phyloP scores from a whole-genome alignment of 352 stramenopile genomes.

The Hyaloperonospora arabidopsidis region DNA sequence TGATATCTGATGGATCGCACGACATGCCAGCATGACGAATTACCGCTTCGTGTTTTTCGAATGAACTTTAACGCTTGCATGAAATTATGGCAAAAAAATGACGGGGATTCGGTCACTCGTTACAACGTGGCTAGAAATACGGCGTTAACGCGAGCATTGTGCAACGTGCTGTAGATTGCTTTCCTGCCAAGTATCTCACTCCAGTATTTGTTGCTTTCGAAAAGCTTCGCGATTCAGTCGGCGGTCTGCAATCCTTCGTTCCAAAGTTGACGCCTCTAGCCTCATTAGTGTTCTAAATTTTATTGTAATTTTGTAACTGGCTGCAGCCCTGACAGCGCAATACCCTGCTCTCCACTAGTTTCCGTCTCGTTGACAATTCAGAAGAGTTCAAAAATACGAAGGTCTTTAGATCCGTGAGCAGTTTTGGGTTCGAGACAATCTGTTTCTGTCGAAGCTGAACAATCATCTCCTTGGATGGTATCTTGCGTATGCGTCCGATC shows the following conservation, averaged over 20 bases:
- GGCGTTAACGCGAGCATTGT: slow-evolving; percentile 20
- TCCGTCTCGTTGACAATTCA: slow-evolving; percentile 11
- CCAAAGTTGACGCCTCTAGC: no score
- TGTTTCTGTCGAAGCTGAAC: slow-evolving; percentile 23
- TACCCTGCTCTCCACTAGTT: no score
- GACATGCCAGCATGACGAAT: not conserved
- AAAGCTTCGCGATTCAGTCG: no score
- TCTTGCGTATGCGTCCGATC: slow-evolving; percentile 35
- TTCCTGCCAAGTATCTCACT: slow-evolving; percentile 37
- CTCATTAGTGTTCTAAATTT: no score
- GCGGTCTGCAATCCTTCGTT: no score
- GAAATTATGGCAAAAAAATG: slow-evolving; percentile 28
- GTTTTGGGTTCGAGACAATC: slow-evolving; percentile 14
- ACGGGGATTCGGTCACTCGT: slow-evolving; percentile 27
- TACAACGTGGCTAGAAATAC: slow-evolving; percentile 32
- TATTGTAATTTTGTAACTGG: no score
- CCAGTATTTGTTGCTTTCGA: no score
- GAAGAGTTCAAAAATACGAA: no score
- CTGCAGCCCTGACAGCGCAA: no score
- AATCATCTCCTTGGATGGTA: slow-evolving; percentile 25
- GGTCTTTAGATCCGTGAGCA: slow-evolving; percentile 1
- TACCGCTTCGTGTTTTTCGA: not conserved
- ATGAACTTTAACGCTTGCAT: slow-evolving; percentile 1
- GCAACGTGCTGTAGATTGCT: slow-evolving; percentile 19
- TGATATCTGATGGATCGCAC: not conserved